Conservation (phyloP, 2,329 filamentous ascomycete genomes). For the Trematosphaeria pertusa region DNA sequence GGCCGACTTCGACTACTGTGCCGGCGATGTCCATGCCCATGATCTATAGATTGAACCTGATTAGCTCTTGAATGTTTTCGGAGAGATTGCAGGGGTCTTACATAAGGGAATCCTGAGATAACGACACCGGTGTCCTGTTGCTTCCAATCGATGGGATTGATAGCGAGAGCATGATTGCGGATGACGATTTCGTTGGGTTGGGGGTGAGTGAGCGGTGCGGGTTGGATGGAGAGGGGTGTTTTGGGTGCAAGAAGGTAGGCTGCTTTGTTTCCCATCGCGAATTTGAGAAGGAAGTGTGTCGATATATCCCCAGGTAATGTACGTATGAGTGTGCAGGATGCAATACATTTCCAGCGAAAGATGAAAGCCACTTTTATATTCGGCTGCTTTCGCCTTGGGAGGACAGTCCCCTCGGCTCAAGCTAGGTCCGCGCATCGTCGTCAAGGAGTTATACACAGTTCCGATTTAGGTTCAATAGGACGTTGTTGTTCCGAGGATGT, state of each 20-base stretch:
- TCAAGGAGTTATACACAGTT: too few relatives aligned
- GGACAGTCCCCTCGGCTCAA: too few relatives aligned
- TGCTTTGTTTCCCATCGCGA: conserved; percentile 22
- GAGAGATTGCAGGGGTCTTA: not conserved
- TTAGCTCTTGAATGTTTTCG: not conserved
- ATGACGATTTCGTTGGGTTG: conserved; percentile 34
- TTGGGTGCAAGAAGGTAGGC: conserved; percentile 10
- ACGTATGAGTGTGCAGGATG: too few relatives aligned
- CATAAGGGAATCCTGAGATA: conserved; percentile 8
- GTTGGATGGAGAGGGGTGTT: conserved; percentile 33
- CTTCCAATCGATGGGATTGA: conserved; percentile 53
- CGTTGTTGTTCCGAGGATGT: too few relatives aligned
- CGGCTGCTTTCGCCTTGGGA: too few relatives aligned
- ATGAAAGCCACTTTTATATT: too few relatives aligned
- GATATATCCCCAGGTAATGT: too few relatives aligned
- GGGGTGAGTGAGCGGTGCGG: conserved; percentile 21
- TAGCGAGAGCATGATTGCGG: conserved; percentile 36
- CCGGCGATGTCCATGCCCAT: conserved; percentile 51
- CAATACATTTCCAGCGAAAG: too few relatives aligned
- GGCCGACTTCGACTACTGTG: conserved; percentile 50
- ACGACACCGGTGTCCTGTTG: conserved; percentile 13
- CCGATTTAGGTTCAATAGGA: too few relatives aligned
- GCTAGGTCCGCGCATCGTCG: too few relatives aligned
- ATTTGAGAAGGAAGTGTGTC: too few relatives aligned
- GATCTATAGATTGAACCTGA: conserved; percentile 39